Conservation (phyloP, 2,329 filamentous ascomycete genomes). For the Biscogniauxia mediterranea region DNA sequence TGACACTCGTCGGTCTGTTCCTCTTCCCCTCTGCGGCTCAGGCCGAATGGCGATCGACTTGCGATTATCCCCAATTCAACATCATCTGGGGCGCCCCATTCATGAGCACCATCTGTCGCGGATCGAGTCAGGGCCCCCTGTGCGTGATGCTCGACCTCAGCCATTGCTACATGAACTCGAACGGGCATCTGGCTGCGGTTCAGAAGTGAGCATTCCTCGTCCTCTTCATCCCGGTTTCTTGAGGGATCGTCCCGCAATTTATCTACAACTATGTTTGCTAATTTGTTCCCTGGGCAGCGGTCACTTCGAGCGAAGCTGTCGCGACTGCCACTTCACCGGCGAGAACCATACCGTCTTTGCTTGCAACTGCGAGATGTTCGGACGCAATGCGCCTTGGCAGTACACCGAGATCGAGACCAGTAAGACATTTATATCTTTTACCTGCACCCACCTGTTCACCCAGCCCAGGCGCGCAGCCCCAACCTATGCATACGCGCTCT, state of each 20-base stretch:
- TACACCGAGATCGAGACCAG: conserved; percentile 12
- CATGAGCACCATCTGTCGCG: conserved; percentile 17
- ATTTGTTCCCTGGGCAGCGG: conserved; percentile 7
- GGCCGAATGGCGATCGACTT: conserved; percentile 14
- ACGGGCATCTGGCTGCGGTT: conserved; percentile 9
- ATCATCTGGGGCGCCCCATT: conserved; percentile 4
- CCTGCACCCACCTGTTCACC: too few relatives aligned
- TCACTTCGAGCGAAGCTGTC: conserved; percentile 15
- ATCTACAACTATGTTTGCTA: neutral
- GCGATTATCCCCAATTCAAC: conserved; percentile 14
- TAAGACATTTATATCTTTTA: conserved; percentile 1
- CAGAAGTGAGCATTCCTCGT: conserved; percentile 12
- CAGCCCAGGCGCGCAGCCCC: too few relatives aligned
- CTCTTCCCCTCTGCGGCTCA: neutral
- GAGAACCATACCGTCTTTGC: conserved; percentile 11
- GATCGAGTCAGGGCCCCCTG: conserved; percentile 3
- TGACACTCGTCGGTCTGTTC: neutral
- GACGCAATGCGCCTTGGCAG: conserved; percentile 12
- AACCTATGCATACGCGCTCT: too few relatives aligned
- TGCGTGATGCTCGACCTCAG: conserved; percentile 21
- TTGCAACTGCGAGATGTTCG: conserved; percentile 17
- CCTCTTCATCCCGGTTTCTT: neutral
- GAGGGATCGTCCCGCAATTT: neutral
- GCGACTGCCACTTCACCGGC: conserved; percentile 12
- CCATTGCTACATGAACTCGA: conserved; percentile 17